Evolutionary conservation across 1,284 basidiomycete genomes (phyloP), one percentile per base, ranked within the genome.

Genomic region (Inonotus obliquus): DNA sequence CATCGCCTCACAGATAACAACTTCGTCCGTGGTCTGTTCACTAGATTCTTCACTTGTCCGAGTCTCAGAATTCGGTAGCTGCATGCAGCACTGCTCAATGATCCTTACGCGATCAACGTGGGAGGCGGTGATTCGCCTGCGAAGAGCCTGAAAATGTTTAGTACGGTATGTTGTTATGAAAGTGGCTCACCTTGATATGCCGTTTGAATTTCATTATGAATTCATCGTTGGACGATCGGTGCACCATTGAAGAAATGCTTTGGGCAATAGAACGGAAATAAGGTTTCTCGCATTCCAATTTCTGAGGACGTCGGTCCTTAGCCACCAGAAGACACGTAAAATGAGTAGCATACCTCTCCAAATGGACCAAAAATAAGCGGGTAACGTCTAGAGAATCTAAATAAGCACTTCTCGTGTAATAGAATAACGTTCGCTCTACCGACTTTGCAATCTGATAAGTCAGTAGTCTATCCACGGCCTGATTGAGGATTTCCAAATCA

Each of bases 331-430:
- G n/a, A 21, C 17, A 41, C 13, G 13, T 4, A 44, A 55, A 61
- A 64, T 48, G 37, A 58, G 53, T 49, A 39, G 68, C 68, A 59
- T 71, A 87, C 87, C 75, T 81, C 77, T 67, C 78, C 77, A 82
- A 83, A 84, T 32, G 76, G 70, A 2, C 89, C 89, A 70, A 91
- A 91, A 60, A 90, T 81, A 25, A 89, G 75, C 17, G 89, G 89
- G 73, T 90, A 90, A 2, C 84, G 82, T 67, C 89, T 91, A 65
- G 7, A 11, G 21, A 14, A 25, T 32, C 51, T 45, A 61, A 63
- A 59, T 62, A 64, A 59, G 62, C 38, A 29, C 37, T 45, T 19
- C 45, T 9, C 39, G 14, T 23, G 23, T 29, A 25, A 52, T 25
- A 9, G 25, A 21, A 54, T 38, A 25, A 39, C 4, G 44, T 60